Conservation (phyloP, 2,329 filamentous ascomycete species). For the Xylaria multiplex region DNA sequence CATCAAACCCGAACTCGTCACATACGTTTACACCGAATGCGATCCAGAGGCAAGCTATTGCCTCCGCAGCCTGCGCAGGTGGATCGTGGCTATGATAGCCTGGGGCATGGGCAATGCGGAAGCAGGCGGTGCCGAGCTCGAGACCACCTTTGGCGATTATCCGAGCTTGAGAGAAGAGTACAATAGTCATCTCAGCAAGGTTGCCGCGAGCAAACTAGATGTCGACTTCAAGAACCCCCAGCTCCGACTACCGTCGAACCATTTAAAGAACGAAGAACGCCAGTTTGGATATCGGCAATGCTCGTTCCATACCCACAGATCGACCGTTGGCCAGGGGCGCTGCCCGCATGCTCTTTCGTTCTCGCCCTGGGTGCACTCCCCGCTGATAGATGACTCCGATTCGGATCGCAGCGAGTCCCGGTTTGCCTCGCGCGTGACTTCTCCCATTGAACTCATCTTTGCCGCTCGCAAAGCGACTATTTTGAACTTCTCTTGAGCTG, state of each 20-base stretch:
- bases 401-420: constrained; percentile 41
- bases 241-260: constrained; percentile 66
- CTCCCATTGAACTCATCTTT: constrained; percentile 19
- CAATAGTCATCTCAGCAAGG: constrained; percentile 62
- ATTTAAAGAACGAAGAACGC: constrained; percentile 65
- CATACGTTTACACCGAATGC: constrained; percentile 65
- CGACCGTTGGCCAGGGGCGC: constrained; percentile 62
- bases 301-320: constrained; percentile 68
- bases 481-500: not conserved
- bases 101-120: constrained; percentile 59
- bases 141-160: constrained; percentile 56
- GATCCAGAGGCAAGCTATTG: constrained; percentile 60
- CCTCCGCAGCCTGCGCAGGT: constrained; percentile 66
- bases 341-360: constrained; percentile 57
- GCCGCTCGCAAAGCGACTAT: not conserved
- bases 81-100: constrained; percentile 70
- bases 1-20: constrained; percentile 61
- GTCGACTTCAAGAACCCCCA: constrained; percentile 69
- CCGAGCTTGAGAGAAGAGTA: constrained; percentile 63
- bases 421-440: constrained; percentile 38
- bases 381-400: constrained; percentile 47
- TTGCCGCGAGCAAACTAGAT: constrained; percentile 61
- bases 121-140: constrained; percentile 41
- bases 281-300: constrained; percentile 70
- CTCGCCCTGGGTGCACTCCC: constrained; percentile 39